Percentiles rank a stretch among this genome's conserved stretches.
Conservation (phyloP, 805 yeast genomes). For the Pichia manshurica region DNA sequence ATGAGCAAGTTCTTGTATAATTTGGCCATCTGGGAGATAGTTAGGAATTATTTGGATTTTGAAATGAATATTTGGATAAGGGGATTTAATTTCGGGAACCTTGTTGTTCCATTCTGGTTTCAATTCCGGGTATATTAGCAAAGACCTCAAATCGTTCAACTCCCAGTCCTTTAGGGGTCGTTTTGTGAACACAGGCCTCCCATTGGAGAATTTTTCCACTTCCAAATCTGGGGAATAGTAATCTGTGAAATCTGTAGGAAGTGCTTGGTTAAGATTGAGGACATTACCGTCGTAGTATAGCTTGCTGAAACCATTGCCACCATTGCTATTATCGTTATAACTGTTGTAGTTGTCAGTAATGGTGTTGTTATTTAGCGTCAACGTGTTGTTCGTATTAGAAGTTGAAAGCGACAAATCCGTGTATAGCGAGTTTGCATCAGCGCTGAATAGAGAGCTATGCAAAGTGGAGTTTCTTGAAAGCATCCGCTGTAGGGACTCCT, state of each 20-base stretch:
- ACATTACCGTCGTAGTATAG: too few relatives aligned
- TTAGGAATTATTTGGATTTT: conserved; percentile 48
- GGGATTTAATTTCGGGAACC: conserved; percentile 39
- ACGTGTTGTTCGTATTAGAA: neutral
- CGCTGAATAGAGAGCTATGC: conserved; percentile 22
- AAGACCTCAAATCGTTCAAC: conserved; percentile 60
- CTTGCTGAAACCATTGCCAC: too few relatives aligned
- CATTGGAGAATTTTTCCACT: conserved; percentile 45
- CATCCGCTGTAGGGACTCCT: conserved; percentile 11
- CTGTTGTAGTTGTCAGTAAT: neutral
- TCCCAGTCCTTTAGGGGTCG: conserved; percentile 66
- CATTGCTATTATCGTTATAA: too few relatives aligned
- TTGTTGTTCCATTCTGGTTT: conserved; percentile 52
- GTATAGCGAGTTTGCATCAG: conserved; percentile 24
- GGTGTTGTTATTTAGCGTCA: conserved; percentile 8
- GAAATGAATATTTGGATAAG: conserved; percentile 34
- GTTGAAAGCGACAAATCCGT: conserved; percentile 24
- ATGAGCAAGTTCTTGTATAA: conserved; percentile 43
- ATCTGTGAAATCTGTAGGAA: conserved; percentile 48
- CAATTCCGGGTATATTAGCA: conserved; percentile 47
- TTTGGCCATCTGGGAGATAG: conserved; percentile 41
- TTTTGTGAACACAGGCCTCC: conserved; percentile 58
- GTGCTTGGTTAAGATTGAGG: conserved; percentile 39
- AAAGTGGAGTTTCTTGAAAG: conserved; percentile 15
- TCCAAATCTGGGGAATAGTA: conserved; percentile 55